A percentile compares a stretch with the other conserved stretches of the same genome.
These are phyloP conservation scores for Psilocybe subaeruginosa DNA, from an alignment of 768 basidiomycete species.

Conservation along the genomic window DNA sequence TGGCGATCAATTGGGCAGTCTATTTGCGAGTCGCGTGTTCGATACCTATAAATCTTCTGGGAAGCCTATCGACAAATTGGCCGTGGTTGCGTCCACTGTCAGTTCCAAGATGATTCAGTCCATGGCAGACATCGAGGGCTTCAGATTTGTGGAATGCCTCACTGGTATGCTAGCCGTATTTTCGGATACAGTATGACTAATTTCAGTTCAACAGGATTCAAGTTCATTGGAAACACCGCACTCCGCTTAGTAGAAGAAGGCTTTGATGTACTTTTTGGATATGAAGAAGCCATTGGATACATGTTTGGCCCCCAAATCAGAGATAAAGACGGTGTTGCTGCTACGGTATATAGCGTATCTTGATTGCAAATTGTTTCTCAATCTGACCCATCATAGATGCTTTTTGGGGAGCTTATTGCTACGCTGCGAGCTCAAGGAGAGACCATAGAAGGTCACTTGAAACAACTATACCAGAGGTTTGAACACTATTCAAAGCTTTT, in stretches of 20 bases:
- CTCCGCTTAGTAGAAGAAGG: slow-evolving; percentile 65
- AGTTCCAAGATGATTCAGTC: slow-evolving; percentile 88
- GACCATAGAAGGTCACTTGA: slow-evolving; percentile 59
- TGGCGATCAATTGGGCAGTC: slow-evolving; percentile 78
- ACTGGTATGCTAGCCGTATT: slow-evolving; percentile 53
- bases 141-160: slow-evolving; percentile 83
- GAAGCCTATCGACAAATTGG: slow-evolving; percentile 58
- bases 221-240: slow-evolving; percentile 87
- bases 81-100: slow-evolving; percentile 88
- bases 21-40: slow-evolving; percentile 48
- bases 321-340: slow-evolving; percentile 89
- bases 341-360: slow-evolving; percentile 50
- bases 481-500: background rate
- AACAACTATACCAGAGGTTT: slow-evolving; percentile 60
- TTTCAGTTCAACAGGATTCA: slow-evolving; percentile 62
- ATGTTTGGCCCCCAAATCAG: slow-evolving; percentile 82
- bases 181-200: background rate
- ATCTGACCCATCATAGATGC: slow-evolving; percentile 41
- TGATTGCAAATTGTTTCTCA: background rate
- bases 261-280: slow-evolving; percentile 78
- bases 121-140: slow-evolving; percentile 77
- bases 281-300: slow-evolving; percentile 92
- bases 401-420: slow-evolving; percentile 70
- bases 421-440: slow-evolving; percentile 51
- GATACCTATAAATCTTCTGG: slow-evolving; percentile 44